These are phyloP conservation scores for Syncephalis fuscata DNA, from an alignment of 371 early-diverging fungal species.

Conservation along the genomic window DNA sequence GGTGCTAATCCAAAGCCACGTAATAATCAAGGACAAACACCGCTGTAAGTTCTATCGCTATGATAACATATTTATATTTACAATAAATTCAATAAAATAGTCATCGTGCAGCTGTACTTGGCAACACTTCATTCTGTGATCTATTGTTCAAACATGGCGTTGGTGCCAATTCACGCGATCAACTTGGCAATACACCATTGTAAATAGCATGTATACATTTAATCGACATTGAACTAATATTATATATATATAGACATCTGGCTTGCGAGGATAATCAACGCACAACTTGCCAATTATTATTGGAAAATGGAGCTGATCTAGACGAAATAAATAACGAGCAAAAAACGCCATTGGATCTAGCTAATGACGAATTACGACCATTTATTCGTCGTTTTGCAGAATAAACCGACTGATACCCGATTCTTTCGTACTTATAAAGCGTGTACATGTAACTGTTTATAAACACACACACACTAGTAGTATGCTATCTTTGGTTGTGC, in stretches of 20 bases:
- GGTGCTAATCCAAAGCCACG: background rate
- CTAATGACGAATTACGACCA: slow-evolving; percentile 1
- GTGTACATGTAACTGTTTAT: background rate
- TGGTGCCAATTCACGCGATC: slow-evolving; percentile 1
- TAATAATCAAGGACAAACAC: slow-evolving; percentile 2
- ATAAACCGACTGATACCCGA: no score
- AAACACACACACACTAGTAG: no score
- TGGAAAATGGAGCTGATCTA: slow-evolving; percentile 7
- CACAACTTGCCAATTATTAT: background rate
- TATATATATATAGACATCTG: slow-evolving; percentile 3
- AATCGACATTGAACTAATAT: no score
- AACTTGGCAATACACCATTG: slow-evolving; percentile 2
- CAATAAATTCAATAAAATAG: background rate
- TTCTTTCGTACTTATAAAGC: no score
- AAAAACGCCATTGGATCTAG: slow-evolving; percentile 6
- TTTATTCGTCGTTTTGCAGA: slow-evolving; percentile 1
- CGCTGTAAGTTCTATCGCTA: slow-evolving; percentile 2
- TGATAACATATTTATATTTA: background rate
- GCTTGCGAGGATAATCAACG: slow-evolving; percentile 7
- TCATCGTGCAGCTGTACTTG: slow-evolving; percentile 3
- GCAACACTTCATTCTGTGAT: background rate
- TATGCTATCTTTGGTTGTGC: no score
- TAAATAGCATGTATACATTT: background rate
- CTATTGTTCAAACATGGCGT: slow-evolving; percentile 2
- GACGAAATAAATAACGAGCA: slow-evolving; percentile 4